Base-by-base conservation (phyloP, 495 filamentous ascomycete species). In the Durotheca rogersii region DNA sequence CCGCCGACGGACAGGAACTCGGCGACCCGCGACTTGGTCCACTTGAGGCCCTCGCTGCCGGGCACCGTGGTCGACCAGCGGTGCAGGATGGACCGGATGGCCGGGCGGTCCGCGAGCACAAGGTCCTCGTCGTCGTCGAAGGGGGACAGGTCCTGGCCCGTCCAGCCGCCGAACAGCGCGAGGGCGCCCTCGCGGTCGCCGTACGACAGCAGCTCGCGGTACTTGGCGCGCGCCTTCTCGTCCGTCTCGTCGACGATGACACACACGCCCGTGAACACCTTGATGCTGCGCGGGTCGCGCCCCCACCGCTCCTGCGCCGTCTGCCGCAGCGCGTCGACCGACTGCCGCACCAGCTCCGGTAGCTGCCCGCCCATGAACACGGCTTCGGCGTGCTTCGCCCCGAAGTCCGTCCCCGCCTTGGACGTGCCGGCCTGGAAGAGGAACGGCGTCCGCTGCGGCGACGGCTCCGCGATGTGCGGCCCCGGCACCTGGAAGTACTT, bases 401-500 rank as follows among this genome's bases (percentile, higher is more conserved):
- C 79, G 51, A 83, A 84, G 0, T 65, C 68, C 41, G 76, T 79
- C 4, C 81, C 81, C 4, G 79, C 76, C 37, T 78, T 77, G 1
- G 77, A 82, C 0, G 77, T 78, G 0, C 79, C 79, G 0, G 81
- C 80, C 64, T 83, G 79, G 15, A 81, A 64, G 10, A 84, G 69
- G 14, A 84, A 72, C 0, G 81, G 81, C 15, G 81, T 84, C 9
- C 81, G 72, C 48, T 83, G 81, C 2, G 77, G 79, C 35, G 73
- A 77, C 6, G 81, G 81, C 31, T 82, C 75, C 47, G 69, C 72
- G 60, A 82, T 70, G 52, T 84, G 80, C 7, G 77, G 80, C 0
- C 80, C 81, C 0, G 78, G 79, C 0, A 85, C 77, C n/a, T 65
- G 67, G 67, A 78, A 84, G 65, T 82, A 80, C 56, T 83, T 82